Base-by-base conservation (phyloP, 2,329 filamentous ascomycete genomes). In the Neofusicoccum ribis region DNA sequence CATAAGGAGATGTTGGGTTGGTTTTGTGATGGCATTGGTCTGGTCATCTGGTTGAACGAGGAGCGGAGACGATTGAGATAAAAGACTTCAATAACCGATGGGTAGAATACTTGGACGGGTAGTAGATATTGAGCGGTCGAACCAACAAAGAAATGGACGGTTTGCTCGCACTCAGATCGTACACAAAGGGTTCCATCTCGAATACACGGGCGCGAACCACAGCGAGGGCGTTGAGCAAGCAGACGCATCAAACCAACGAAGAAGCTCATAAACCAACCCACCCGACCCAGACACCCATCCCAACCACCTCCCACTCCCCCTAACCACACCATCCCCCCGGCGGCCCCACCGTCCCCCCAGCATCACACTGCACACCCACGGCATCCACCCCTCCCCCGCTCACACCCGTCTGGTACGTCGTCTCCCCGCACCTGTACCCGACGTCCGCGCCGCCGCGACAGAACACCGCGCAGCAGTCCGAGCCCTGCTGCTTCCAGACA, bases 391-490 rank as follows among this genome's bases (percentile, higher is more conserved):
- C 31, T 6, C 52, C 52, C 7, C 54, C 34, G 17, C 37, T 31
- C 36, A n/a, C 37, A 14, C 44, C 34, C 20, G 39, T 3, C 54
- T 44, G 54, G 12, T 43, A 58, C 54, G 37, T 58, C 41, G 17
- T 37, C 11, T n/a, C 41, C 6, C 3, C 5, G 11, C 54, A 58
- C 12, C 54, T 14, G 3, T 44, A 58, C 2, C 54, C 54, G 12
- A 58, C 41, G 37, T 44, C 20, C 3, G 17, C 5, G 3, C 39
- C 52, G 2, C 31, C 52, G 7, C 37, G 52, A 14, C 52, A 58
- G 52, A 58, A 58, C 8, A 58, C 23, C 37, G 23, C 54, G 54
- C 54, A 58, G 54, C 54, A 58, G 23, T 5, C 54, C 12, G 37
- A 44, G 8, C 20, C 20, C 37, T 31, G 54, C 37, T 27, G 54